phyloP scores from a whole-genome alignment of 2,329 filamentous ascomycete species.

The Penicillium sp. region DNA sequence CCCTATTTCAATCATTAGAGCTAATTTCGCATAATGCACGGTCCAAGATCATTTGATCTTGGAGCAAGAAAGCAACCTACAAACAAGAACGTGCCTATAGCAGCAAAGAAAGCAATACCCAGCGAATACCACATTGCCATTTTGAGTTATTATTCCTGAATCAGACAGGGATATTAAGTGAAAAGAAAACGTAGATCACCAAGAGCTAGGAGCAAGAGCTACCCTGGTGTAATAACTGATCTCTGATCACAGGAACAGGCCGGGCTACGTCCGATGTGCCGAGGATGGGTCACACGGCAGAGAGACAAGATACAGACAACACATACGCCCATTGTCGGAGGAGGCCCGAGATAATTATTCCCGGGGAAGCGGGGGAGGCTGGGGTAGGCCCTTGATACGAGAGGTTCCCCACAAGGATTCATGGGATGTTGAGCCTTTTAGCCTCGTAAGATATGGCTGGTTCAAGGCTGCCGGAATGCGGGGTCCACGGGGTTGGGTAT shows the following conservation, averaged over 20 bases:
- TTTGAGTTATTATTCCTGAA: slow-evolving; percentile 13
- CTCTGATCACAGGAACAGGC: not conserved
- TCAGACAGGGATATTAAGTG: not conserved
- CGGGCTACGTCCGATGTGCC: slow-evolving; percentile 21
- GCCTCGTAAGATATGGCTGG: not conserved
- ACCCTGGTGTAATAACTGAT: slow-evolving; percentile 6
- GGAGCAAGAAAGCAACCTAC: slow-evolving; percentile 36
- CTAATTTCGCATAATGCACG: not conserved
- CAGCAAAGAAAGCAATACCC: slow-evolving; percentile 55
- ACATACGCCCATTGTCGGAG: slow-evolving; percentile 22
- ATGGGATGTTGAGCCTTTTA: not conserved
- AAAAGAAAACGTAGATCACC: not conserved
- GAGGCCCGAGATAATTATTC: slow-evolving; percentile 22
- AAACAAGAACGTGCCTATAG: slow-evolving; percentile 60
- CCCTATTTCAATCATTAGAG: slow-evolving; percentile 40
- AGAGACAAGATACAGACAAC: slow-evolving; percentile 1
- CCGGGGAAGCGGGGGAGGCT: slow-evolving; percentile 20
- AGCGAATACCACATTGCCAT: slow-evolving; percentile 49
- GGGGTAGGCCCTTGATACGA: slow-evolving; percentile 14
- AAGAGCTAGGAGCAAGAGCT: not conserved
- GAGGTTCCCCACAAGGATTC: not conserved
- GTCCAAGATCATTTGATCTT: not conserved
- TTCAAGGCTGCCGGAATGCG: not conserved
- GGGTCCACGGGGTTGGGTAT: not conserved
- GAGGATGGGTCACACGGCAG: slow-evolving; percentile 17